Percentiles rank a stretch among this genome's conserved stretches.
Evolutionary conservation across 2,329 filamentous ascomycete genomes (phyloP).

Genomic region (Fusarium lyarnte): DNA sequence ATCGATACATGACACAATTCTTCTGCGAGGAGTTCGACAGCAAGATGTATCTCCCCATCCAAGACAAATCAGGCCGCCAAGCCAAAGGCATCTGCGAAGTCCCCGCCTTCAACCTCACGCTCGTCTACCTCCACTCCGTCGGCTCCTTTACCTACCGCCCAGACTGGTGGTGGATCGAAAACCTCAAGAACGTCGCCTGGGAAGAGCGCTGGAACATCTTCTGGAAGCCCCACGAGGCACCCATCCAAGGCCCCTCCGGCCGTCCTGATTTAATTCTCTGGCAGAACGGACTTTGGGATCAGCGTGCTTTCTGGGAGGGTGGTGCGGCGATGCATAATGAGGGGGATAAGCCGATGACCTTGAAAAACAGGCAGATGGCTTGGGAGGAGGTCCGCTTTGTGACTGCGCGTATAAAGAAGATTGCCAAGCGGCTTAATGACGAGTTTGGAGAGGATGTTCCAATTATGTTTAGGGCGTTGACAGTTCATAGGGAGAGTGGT

Average conservation of each 20-base stretch:
- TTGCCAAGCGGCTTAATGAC: conserved; percentile 5
- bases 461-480: conserved; percentile 30
- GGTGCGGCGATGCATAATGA: conserved; percentile 11
- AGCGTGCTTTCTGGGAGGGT: conserved; percentile 24
- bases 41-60: conserved; percentile 11
- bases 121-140: conserved; percentile 23
- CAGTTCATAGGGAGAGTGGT: conserved; percentile 21
- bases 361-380: conserved; percentile 18
- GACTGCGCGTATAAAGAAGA: conserved; percentile 29
- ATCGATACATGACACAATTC: conserved; percentile 30
- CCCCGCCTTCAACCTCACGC: conserved; percentile 15
- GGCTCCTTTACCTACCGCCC: conserved; percentile 32
- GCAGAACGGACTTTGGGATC: conserved; percentile 34
- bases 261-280: conserved; percentile 24
- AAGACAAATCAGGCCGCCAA: conserved; percentile 3
- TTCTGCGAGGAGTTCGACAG: conserved; percentile 29
- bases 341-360: neutral
- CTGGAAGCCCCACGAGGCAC: conserved; percentile 24
- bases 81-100: conserved; percentile 17
- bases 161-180: conserved; percentile 36
- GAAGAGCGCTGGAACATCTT: conserved; percentile 27
- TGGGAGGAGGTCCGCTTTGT: conserved; percentile 33
- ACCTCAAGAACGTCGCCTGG: conserved; percentile 24
- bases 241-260: conserved; percentile 24
- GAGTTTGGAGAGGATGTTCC: conserved; percentile 16